Base-by-base conservation (phyloP, 768 basidiomycete genomes). In the Tylopilus plumbeoviolaceoides region DNA sequence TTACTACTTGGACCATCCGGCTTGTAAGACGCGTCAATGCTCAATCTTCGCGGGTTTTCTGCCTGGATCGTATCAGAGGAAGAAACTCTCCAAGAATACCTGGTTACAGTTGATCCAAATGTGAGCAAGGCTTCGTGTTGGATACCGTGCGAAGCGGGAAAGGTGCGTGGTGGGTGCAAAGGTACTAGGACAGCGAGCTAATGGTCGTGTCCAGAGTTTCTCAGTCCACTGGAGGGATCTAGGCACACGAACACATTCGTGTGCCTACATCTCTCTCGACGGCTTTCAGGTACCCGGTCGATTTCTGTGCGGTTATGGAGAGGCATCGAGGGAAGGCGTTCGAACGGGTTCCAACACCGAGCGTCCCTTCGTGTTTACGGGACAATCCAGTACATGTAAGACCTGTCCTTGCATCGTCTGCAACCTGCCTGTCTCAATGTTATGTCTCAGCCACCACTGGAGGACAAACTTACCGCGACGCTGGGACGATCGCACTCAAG, bases 1-100 rank as follows among this genome's bases (percentile, higher is more conserved):
- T n/a, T n/a, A 39, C 42, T 42, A 7, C 21, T 7, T 38, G 3
- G 17, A 47, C 23, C n/a, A 35, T 23, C 21, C 36, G 12, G 7
- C 36, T 36, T 17, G 3, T 15, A 10, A 7, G 39, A 40, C 12
- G 10, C 8, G 5, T 28, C 48, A 8, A 82, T 81, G 78, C 74
- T 84, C 53, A 75, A 74, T 0, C 78, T 80, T 65, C 76, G 78
- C 17, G 81, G 77, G 7, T 87, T 87, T 67, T 83, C 83, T 14
- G 85, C 86, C 21, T 89, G 87, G 82, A 82, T 89, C 48, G 72
- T 73, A 33, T 78, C 75, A 38, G 76, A 80, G 30, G 79, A 76
- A 5, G 58, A 72, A 50, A 61, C 67, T 11, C 60, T 87, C 11
- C 75, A 72, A 5, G 84, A 87, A 64, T 81, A 83, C 64, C 66